phyloP scores from a whole-genome alignment of 495 filamentous ascomycete species.

The Aspergillus mulundensis region DNA sequence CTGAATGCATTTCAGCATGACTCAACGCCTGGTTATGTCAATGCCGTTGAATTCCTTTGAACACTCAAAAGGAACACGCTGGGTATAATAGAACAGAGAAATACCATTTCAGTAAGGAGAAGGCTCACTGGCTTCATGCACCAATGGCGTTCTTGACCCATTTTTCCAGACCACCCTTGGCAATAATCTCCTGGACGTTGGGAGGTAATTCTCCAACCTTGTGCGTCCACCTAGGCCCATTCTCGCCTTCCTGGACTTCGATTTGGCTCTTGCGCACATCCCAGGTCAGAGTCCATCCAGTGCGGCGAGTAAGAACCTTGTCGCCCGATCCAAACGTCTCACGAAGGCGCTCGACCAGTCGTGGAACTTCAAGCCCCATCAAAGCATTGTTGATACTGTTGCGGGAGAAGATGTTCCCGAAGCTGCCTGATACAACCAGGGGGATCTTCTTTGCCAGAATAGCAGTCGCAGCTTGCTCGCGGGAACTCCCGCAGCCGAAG shows the following conservation, averaged over 20 bases:
- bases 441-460: conserved; percentile 82
- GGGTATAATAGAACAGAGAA: conserved; percentile 15
- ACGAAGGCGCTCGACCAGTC: conserved; percentile 64
- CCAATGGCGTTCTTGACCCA: conserved; percentile 75
- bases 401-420: conserved; percentile 82
- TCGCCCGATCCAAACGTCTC: conserved; percentile 49
- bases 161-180: conserved; percentile 66
- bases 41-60: neutral
- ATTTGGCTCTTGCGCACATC: conserved; percentile 72
- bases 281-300: conserved; percentile 87
- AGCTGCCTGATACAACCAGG: conserved; percentile 78
- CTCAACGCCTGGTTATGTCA: neutral
- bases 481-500: conserved; percentile 78
- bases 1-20: neutral
- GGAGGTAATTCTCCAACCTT: conserved; percentile 81
- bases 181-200: conserved; percentile 89
- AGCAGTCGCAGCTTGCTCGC: conserved; percentile 88
- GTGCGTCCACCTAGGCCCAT: conserved; percentile 64
- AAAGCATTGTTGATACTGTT: conserved; percentile 94
- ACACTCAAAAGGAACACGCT: neutral
- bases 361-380: conserved; percentile 77
- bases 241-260: conserved; percentile 62
- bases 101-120: neutral
- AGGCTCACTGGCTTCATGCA: conserved; percentile 5
- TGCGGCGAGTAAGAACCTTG: conserved; percentile 61